Evolutionary conservation across 192 early-diverging fungal species (phyloP).

Genomic region (Rhizophagus prolifer): DNA sequence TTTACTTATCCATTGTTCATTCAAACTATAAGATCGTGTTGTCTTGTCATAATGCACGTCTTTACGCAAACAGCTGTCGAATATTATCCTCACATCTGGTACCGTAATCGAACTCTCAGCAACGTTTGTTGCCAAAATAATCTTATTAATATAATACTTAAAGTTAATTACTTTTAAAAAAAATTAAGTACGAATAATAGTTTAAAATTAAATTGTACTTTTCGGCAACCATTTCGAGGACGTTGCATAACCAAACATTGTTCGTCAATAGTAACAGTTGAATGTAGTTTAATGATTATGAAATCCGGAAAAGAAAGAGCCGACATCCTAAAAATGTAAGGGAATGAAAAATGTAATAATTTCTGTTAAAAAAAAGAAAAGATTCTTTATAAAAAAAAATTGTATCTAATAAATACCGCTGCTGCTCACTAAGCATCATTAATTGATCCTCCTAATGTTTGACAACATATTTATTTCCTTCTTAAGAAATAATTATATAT

Average conservation of each 20-base stretch:
- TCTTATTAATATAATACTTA: constrained; percentile 15
- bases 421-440: constrained; percentile 1
- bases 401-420: constrained; percentile 6
- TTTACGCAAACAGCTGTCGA: constrained; percentile 35
- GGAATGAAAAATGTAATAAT: no score
- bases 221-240: constrained; percentile 21
- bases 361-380: neutral
- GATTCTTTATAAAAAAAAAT: no score
- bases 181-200: neutral
- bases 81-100: constrained; percentile 32
- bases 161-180: constrained; percentile 3
- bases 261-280: constrained; percentile 36
- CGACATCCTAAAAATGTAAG: neutral
- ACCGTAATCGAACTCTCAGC: constrained; percentile 37
- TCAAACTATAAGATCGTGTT: constrained; percentile 30
- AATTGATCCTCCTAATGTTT: constrained; percentile 30
- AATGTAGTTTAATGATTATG: constrained; percentile 35
- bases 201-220: constrained; percentile 17
- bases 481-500: neutral
- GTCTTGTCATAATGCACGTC: constrained; percentile 32
- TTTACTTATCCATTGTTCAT: constrained; percentile 37
- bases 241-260: constrained; percentile 32
- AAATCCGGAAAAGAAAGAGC: neutral
- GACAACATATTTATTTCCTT: neutral
- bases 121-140: constrained; percentile 38